These are phyloP conservation scores for Rhodotorula sp. DNA, from an alignment of 1,284 basidiomycete species.

Conservation along the genomic window DNA sequence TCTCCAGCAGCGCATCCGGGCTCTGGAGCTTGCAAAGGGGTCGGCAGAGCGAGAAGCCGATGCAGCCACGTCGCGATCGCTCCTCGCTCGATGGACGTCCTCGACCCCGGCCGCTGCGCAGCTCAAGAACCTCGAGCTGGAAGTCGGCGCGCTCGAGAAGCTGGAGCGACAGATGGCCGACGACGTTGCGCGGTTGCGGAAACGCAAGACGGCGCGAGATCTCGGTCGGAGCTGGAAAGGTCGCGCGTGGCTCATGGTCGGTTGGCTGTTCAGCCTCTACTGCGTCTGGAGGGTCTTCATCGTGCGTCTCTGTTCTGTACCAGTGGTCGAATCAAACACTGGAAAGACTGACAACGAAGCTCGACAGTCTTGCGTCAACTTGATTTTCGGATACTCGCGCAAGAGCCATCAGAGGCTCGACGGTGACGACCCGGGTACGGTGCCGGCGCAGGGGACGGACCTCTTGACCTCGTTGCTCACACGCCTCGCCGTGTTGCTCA, in stretches of 20 bases:
- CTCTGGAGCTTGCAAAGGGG: constrained; percentile 28
- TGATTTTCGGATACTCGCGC: constrained; percentile 46
- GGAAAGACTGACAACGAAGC: constrained; percentile 21
- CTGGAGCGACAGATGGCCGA: constrained; percentile 50
- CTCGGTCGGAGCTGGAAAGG: constrained; percentile 48
- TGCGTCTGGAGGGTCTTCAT: constrained; percentile 48
- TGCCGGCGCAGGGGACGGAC: constrained; percentile 35
- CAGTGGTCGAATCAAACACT: rapidly evolving
- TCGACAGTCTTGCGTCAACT: constrained; percentile 46
- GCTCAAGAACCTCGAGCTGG: constrained; percentile 47
- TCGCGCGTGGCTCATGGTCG: constrained; percentile 45
- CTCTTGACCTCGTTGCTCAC: constrained; percentile 45
- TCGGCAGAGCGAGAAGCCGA: constrained; percentile 36
- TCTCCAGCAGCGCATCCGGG: constrained; percentile 34
- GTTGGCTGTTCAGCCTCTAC: constrained; percentile 50
- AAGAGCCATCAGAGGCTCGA: constrained; percentile 9
- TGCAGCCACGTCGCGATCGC: constrained; percentile 21
- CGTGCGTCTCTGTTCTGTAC: constrained; percentile 25
- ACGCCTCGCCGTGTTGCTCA: constrained; percentile 46
- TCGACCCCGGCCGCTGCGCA: constrained; percentile 41
- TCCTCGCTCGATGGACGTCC: constrained; percentile 34
- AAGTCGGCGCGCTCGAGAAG: constrained; percentile 49
- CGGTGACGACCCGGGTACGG: background rate
- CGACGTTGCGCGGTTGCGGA: constrained; percentile 47
- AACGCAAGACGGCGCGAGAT: constrained; percentile 46